Evolutionary conservation across 208 protist genomes (phyloP), one percentile per base, ranked within the genome.

Genomic region (Trichomonas gallinae): DNA sequence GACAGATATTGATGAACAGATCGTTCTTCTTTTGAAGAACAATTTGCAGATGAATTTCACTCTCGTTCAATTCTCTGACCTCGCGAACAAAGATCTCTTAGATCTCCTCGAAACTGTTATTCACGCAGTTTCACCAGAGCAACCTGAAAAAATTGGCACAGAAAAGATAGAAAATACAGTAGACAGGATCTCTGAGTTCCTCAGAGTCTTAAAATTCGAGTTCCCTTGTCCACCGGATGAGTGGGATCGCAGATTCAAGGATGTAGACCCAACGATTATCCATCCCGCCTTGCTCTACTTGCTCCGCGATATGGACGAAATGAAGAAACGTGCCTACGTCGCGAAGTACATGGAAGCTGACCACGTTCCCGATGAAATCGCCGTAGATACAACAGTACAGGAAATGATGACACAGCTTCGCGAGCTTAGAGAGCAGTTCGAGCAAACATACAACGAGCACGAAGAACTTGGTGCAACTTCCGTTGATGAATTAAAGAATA

Each of bases 111-210:
- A 93, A 8, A 51, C 87, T 10, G 44, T 93, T 58, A 58, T 93
- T 34, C 44, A 93, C 31, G 44, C 40, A 93, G n/a, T 93, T 38
- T 23, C 15, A 34, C 40, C 42, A 21, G 44, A 23, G 11, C 40
- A 58, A 51, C 87, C 87, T 8, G 87, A 93, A 38, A 93, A 93
- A 51, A 93, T 93, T 38, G 87, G 87, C 23, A 93, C 87, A 51
- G 87, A 93, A 51, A 93, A 93, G 38, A 93, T 93, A 6, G 87
- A 93, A 51, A 42, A 38, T 34, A 93, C 87, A n/a, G 87, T 93
- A 4, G 87, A 93, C 8, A 4, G 87, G 6, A 93, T 42, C 8
- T 93, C 87, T 15, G 87, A 93, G 31, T 93, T 93, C 44, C n/a
- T 93, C 3, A 4, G 87, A 15, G 87, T 93, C 46, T 26, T 93